Conservation (phyloP, 2,329 filamentous ascomycete species). For the Parascedosporium putredinis region DNA sequence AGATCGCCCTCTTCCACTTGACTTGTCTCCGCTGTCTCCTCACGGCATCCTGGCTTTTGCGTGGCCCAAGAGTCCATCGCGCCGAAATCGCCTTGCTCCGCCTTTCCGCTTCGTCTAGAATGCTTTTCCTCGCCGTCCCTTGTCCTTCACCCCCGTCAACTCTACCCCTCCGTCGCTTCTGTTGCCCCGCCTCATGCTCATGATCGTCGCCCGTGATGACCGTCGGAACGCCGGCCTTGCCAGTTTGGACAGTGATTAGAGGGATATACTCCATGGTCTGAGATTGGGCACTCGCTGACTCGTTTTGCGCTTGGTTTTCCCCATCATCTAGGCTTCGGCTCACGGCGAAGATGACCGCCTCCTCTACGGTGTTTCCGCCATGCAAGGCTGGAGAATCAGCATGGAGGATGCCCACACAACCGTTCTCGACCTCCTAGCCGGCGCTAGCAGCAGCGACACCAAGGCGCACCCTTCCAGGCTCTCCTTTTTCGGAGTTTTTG, state of each 20-base stretch:
- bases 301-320: constrained; percentile 8
- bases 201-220: neutral
- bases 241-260: neutral
- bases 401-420: constrained; percentile 97
- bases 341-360: constrained; percentile 88
- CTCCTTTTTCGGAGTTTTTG: constrained; percentile 96
- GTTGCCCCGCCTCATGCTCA: neutral
- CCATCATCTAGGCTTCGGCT: constrained; percentile 74
- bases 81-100: neutral
- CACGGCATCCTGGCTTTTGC: too few species aligned
- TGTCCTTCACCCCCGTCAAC: neutral
- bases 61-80: too few species aligned
- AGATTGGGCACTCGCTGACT: constrained; percentile 1
- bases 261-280: neutral
- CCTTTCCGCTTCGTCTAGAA: neutral
- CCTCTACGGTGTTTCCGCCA: constrained; percentile 88
- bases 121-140: neutral
- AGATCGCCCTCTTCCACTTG: neutral
- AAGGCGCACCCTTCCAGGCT: constrained; percentile 63
- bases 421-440: constrained; percentile 69
- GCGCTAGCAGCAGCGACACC: constrained; percentile 24
- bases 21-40: neutral
- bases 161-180: neutral
- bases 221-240: constrained; percentile 8
- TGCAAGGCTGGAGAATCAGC: constrained; percentile 99